Conservation (phyloP, 1,284 basidiomycete genomes). For the Cystobasidium slooffiae region DNA sequence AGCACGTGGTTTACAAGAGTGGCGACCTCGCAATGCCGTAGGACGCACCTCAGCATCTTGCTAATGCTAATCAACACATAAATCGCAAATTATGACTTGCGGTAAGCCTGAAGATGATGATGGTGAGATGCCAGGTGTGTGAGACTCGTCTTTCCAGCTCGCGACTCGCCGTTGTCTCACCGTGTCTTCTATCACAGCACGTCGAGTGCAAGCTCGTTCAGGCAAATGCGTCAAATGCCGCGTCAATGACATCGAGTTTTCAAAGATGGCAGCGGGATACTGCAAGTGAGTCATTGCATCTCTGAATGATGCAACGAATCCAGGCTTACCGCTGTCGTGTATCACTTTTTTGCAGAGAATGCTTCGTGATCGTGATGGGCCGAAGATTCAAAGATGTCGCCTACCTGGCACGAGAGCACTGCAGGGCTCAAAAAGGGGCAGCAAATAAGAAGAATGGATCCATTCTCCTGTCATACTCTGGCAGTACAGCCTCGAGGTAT, state of each 20-base stretch:
- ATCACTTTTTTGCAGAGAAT: conserved; percentile 22
- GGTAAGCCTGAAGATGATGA: conserved; percentile 31
- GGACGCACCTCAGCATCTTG: not conserved
- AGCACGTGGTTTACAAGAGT: not conserved
- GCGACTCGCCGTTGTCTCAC: not conserved
- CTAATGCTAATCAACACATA: not conserved
- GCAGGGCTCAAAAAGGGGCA: conserved; percentile 10
- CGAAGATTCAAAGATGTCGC: conserved; percentile 36
- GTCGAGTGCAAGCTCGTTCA: conserved; percentile 5
- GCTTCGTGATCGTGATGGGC: conserved; percentile 22
- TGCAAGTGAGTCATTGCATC: conserved; percentile 13
- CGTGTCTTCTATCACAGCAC: conserved; percentile 1
- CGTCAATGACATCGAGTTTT: conserved; percentile 16
- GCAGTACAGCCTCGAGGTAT: conserved; percentile 30
- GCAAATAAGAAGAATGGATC: conserved; percentile 13
- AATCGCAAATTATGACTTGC: conserved; percentile 20
- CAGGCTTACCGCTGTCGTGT: not conserved
- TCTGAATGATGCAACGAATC: not conserved
- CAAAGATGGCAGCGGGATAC: conserved; percentile 19
- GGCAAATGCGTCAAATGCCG: conserved; percentile 38
- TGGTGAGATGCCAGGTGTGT: conserved; percentile 39
- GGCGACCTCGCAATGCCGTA: not conserved
- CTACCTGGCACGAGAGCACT: conserved; percentile 32
- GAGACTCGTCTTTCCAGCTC: no score
- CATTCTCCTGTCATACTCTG: conserved; percentile 24